These are phyloP conservation scores for Uromyces viciae-fabae DNA, from an alignment of 1,284 basidiomycete species.

Conservation along the genomic window DNA sequence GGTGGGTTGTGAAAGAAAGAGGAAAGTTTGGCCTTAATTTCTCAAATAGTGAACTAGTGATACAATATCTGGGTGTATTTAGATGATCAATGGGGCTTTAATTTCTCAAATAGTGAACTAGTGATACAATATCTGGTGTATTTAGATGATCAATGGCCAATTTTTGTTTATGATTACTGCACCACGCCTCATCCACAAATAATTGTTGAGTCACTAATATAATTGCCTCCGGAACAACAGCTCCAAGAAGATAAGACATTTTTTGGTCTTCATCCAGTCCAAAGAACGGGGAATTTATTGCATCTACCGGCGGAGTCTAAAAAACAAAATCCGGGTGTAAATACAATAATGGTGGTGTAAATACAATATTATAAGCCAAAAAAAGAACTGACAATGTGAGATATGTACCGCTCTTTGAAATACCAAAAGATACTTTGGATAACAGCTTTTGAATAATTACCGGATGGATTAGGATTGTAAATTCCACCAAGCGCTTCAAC, in stretches of 20 bases:
- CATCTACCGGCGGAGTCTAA: not conserved
- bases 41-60: not conserved
- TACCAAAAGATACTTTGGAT: not conserved
- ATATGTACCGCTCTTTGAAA: not conserved
- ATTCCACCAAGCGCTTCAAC: not conserved
- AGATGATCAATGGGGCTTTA: not conserved
- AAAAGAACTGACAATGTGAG: not conserved
- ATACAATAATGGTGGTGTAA: not conserved
- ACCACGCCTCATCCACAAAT: not conserved
- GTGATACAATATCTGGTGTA: not conserved
- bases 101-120: not conserved
- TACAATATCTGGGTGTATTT: not conserved
- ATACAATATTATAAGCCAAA: not conserved
- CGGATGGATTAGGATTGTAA: not conserved
- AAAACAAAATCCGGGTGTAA: not conserved
- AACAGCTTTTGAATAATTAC: not conserved
- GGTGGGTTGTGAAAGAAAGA: too few relatives aligned
- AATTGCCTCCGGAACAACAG: not conserved
- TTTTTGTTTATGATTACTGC: not conserved
- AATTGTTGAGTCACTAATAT: not conserved
- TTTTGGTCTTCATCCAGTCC: not conserved
- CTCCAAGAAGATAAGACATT: not conserved
- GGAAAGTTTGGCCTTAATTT: too few relatives aligned
- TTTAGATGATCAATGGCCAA: not conserved
- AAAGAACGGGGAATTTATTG: not conserved